phyloP scores from a whole-genome alignment of 23 red algal species.

The Gracilaria domingensis region DNA sequence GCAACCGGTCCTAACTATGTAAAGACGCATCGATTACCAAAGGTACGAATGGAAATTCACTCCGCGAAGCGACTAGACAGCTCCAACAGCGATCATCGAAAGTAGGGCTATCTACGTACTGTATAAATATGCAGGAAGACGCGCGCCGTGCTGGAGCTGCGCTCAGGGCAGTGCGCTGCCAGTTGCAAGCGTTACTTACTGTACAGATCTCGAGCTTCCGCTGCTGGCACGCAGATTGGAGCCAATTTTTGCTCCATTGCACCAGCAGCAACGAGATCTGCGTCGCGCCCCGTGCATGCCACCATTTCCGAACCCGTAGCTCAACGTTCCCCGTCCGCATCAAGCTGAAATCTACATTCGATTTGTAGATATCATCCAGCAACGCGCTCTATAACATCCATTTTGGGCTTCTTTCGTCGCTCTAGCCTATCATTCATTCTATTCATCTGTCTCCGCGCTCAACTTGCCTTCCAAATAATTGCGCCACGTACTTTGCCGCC shows the following conservation, averaged over 20 bases:
- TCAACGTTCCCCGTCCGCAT: not conserved
- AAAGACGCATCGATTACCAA: not conserved
- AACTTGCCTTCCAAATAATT: not conserved
- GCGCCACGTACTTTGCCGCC: not conserved
- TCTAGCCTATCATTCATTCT: not conserved
- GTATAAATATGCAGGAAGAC: no score
- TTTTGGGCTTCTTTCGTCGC: not conserved
- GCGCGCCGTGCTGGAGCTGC: no score
- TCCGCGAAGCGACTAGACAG: not conserved
- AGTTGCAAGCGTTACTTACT: no score
- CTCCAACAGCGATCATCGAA: no score
- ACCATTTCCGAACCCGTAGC: not conserved
- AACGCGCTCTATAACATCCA: not conserved
- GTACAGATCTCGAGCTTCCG: no score
- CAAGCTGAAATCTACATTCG: no score
- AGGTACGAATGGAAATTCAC: no score
- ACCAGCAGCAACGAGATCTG: conserved; percentile 1
- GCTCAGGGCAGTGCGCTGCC: no score
- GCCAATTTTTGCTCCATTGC: not conserved
- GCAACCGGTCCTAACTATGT: not conserved
- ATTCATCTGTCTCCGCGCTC: not conserved
- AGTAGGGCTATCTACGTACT: no score
- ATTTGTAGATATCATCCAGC: not conserved
- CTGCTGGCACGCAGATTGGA: no score
- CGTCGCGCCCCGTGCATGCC: not conserved